Evolutionary conservation across 2,329 filamentous ascomycete genomes (phyloP).

Genomic region (Hypoxylon sp.): DNA sequence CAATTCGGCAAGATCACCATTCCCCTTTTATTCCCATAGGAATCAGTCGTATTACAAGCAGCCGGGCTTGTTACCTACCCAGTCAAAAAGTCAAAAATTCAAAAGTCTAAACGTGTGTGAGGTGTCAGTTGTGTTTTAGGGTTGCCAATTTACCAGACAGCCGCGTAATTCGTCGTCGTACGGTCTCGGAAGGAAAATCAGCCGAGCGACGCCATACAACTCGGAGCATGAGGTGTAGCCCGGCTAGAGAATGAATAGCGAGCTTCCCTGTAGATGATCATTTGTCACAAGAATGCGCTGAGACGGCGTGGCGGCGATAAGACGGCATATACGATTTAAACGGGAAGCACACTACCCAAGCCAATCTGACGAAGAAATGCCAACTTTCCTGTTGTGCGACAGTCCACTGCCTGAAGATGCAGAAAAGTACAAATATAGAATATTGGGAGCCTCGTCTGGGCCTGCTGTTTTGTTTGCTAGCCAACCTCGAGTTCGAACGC

Average conservation of each 20-base stretch:
- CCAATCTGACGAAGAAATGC: not conserved
- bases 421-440: conserved; percentile 5
- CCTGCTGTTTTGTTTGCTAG: not conserved
- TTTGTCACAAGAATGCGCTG: not conserved
- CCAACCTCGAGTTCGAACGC: not conserved
- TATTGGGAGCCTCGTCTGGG: not conserved
- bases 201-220: conserved; percentile 7
- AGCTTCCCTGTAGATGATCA: conserved; percentile 8
- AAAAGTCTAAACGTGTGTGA: conserved; percentile 19
- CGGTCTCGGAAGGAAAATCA: conserved; percentile 13
- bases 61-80: not conserved
- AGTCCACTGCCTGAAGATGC: not conserved
- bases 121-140: conserved; percentile 16
- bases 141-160: conserved; percentile 20
- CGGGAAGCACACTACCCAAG: not conserved
- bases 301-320: conserved; percentile 13
- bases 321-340: not conserved
- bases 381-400: not conserved
- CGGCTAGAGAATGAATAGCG: not conserved
- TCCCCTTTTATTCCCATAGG: conserved; percentile 9
- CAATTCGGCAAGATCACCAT: conserved; percentile 10
- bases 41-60: not conserved
- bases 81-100: conserved; percentile 18
- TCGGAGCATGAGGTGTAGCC: conserved; percentile 27
- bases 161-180: conserved; percentile 30